Evolutionary conservation across 192 early-diverging fungal genomes (phyloP).

Genomic region (Haplosporangium gracile): DNA sequence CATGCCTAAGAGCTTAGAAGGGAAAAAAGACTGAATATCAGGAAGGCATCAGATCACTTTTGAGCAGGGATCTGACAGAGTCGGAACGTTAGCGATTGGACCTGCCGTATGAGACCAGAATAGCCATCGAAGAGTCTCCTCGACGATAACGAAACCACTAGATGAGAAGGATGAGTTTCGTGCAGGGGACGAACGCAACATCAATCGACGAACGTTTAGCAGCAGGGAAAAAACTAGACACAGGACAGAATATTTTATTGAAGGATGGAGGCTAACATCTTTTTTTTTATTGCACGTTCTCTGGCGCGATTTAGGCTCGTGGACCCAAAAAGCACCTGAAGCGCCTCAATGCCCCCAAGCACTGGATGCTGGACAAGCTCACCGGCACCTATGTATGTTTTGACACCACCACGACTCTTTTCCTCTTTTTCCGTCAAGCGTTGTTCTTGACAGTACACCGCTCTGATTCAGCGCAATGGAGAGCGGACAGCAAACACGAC

Average conservation of each 20-base stretch:
- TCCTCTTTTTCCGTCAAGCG: conserved; percentile 2
- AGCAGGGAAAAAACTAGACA: not conserved
- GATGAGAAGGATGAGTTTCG: not conserved
- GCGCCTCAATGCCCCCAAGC: conserved; percentile 98
- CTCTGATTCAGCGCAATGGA: not conserved
- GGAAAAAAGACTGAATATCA: no score
- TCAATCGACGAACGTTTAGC: not conserved
- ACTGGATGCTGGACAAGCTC: conserved; percentile 99
- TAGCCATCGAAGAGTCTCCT: not conserved
- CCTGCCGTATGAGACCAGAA: no score
- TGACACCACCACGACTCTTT: not conserved
- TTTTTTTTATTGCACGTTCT: not conserved
- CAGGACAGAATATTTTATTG: not conserved
- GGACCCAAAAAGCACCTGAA: conserved; percentile 99
- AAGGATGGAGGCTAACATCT: not conserved
- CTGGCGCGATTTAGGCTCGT: conserved; percentile 72
- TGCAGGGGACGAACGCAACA: not conserved
- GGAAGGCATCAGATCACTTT: no score
- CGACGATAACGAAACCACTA: not conserved
- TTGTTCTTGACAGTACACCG: not conserved
- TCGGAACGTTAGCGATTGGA: no score
- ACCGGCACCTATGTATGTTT: conserved; percentile 90
- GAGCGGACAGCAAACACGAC: not conserved
- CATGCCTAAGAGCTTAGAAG: no score
- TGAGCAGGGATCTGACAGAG: no score